Evolutionary conservation across 768 basidiomycete genomes (phyloP).

Genomic region (Wakefieldia striispora): DNA sequence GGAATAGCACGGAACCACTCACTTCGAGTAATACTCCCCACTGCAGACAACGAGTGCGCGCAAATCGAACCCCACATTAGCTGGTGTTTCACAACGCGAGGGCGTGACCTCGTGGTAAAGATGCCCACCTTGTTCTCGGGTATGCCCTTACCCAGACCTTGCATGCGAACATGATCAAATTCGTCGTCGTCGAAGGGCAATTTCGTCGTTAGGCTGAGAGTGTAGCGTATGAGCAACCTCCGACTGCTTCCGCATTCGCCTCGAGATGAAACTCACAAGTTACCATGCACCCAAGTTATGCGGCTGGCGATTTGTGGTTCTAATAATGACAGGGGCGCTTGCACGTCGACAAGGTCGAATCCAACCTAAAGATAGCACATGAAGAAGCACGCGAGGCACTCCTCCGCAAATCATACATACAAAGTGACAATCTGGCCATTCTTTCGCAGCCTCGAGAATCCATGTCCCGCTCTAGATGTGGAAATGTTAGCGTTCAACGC

Average conservation of each 20-base stretch:
- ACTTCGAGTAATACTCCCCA: slow-evolving; percentile 72
- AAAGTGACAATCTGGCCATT: slow-evolving; percentile 65
- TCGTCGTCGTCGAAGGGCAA: slow-evolving; percentile 81
- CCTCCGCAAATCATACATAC: slow-evolving; percentile 39
- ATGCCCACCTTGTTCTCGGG: slow-evolving; percentile 67
- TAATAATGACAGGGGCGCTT: slow-evolving; percentile 55
- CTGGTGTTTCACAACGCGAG: not conserved
- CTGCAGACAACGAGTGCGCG: slow-evolving; percentile 32
- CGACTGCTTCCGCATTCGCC: not conserved
- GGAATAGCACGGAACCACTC: not conserved
- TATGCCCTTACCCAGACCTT: slow-evolving; percentile 60
- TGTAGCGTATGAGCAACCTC: not conserved
- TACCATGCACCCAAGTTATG: slow-evolving; percentile 72
- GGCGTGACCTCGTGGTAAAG: not conserved
- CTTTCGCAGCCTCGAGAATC: slow-evolving; percentile 70
- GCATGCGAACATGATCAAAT: slow-evolving; percentile 79
- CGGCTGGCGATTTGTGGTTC: slow-evolving; percentile 52
- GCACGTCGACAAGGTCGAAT: slow-evolving; percentile 75
- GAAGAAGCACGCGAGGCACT: not conserved
- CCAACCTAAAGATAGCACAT: slow-evolving; percentile 51
- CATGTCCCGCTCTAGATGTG: slow-evolving; percentile 58
- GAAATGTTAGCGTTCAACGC: slow-evolving; percentile 1
- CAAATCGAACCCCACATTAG: slow-evolving; percentile 1
- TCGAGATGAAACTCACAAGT: slow-evolving; percentile 54
- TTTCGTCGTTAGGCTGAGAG: slow-evolving; percentile 62